These are phyloP conservation scores for Paecilomyces dactylethromorphus DNA, from an alignment of 2,329 filamentous ascomycete genomes.

Conservation along the genomic window DNA sequence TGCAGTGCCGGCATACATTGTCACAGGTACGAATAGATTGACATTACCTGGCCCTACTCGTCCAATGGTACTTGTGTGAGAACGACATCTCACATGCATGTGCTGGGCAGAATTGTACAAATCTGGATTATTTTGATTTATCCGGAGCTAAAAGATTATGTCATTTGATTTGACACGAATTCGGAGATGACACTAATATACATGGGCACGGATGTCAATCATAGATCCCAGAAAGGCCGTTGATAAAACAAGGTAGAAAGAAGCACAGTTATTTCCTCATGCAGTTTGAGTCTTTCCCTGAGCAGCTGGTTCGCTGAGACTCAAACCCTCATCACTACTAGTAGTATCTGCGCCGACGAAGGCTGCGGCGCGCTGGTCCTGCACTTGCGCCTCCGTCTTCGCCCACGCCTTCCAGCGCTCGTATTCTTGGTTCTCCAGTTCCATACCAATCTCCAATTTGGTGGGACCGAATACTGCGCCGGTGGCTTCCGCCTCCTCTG, in stretches of 20 bases:
- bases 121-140: not conserved
- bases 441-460: slow-evolving; percentile 68
- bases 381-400: slow-evolving; percentile 42
- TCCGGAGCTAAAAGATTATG: not conserved
- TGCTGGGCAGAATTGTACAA: not conserved
- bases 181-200: not conserved
- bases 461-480: slow-evolving; percentile 85
- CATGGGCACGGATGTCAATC: not conserved
- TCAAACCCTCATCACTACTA: slow-evolving; percentile 26
- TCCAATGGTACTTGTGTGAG: not conserved
- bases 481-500: slow-evolving; percentile 77
- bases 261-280: not conserved
- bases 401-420: slow-evolving; percentile 86
- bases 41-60: not conserved
- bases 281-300: not conserved
- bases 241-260: not conserved
- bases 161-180: too few species aligned
- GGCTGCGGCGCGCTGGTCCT: slow-evolving; percentile 43
- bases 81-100: not conserved
- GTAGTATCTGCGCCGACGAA: slow-evolving; percentile 34
- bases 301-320: not conserved
- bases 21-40: too few species aligned
- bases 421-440: slow-evolving; percentile 71
- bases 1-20: too few species aligned
- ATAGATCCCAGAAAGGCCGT: not conserved